Conservation (phyloP, 495 filamentous ascomycete species). For the Cryomyces minteri region DNA sequence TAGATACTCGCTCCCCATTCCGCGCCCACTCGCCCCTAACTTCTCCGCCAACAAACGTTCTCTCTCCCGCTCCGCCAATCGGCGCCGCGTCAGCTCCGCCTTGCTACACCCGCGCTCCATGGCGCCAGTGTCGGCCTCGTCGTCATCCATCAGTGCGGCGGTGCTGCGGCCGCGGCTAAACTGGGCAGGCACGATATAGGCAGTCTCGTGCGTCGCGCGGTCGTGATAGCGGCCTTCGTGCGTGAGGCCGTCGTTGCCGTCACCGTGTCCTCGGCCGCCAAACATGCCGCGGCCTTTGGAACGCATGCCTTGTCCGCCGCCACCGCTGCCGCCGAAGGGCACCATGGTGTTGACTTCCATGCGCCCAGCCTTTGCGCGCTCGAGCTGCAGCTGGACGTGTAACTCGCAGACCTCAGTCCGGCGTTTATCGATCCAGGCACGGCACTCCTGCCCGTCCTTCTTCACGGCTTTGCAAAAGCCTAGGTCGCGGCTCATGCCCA, state of each 20-base stretch:
- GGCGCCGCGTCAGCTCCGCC: constrained; percentile 49
- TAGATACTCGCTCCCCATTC: constrained; percentile 65
- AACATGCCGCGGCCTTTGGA: constrained; percentile 7
- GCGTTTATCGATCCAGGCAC: constrained; percentile 67
- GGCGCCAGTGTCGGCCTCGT: constrained; percentile 36
- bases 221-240: constrained; percentile 39
- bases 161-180: constrained; percentile 29
- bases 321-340: constrained; percentile 21
- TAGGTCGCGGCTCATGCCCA: constrained; percentile 71
- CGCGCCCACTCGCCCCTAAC: constrained; percentile 42
- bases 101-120: constrained; percentile 33
- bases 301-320: constrained; percentile 14
- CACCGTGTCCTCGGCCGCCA: constrained; percentile 6
- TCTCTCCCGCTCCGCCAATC: constrained; percentile 51
- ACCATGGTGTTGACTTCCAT: constrained; percentile 65
- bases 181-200: constrained; percentile 13
- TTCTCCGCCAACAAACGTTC: constrained; percentile 65
- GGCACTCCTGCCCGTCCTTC: constrained; percentile 68
- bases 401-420: constrained; percentile 88
- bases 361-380: constrained; percentile 46
- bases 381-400: constrained; percentile 64
- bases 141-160: constrained; percentile 49
- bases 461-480: constrained; percentile 73
- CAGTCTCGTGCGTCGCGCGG: constrained; percentile 14
- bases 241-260: constrained; percentile 18